Evolutionary conservation across 2,329 filamentous ascomycete species (phyloP).

Genomic region (Colletotrichum sansevieriae): DNA sequence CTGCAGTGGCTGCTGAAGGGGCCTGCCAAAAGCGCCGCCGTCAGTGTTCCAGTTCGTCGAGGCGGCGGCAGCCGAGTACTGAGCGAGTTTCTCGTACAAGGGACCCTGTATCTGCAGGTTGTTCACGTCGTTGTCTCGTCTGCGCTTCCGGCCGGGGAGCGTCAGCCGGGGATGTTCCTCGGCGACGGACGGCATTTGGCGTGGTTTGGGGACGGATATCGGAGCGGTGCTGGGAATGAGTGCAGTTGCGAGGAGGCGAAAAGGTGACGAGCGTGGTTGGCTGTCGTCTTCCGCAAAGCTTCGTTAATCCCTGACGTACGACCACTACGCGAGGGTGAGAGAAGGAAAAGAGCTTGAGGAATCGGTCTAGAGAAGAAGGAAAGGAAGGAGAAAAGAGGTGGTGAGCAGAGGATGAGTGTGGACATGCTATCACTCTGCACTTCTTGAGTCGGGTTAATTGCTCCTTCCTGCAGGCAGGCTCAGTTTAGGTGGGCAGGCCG

Average conservation of each 20-base stretch:
- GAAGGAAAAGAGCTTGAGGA: background rate
- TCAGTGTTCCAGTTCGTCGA: slow-evolving; percentile 38
- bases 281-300: background rate
- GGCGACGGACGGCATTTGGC: slow-evolving; percentile 41
- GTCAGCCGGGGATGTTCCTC: slow-evolving; percentile 40
- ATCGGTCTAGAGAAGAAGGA: background rate
- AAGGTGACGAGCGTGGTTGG: background rate
- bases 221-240: background rate
- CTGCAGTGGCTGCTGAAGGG: slow-evolving; percentile 36
- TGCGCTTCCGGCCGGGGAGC: slow-evolving; percentile 39
- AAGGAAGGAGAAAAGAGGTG: background rate
- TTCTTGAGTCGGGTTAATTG: slow-evolving; percentile 33
- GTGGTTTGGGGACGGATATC: slow-evolving; percentile 11
- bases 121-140: slow-evolving; percentile 41
- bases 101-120: slow-evolving; percentile 31
- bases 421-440: slow-evolving; percentile 6
- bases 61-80: slow-evolving; percentile 33
- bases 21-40: slow-evolving; percentile 40
- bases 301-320: slow-evolving; percentile 10
- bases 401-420: slow-evolving; percentile 9
- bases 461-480: slow-evolving; percentile 25
- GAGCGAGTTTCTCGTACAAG: slow-evolving; percentile 43
- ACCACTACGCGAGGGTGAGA: background rate
- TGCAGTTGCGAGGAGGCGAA: background rate
- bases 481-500: slow-evolving; percentile 23